phyloP scores from a whole-genome alignment of 164 flowering plant genomes.

The Liquidambar formosana region DNA sequence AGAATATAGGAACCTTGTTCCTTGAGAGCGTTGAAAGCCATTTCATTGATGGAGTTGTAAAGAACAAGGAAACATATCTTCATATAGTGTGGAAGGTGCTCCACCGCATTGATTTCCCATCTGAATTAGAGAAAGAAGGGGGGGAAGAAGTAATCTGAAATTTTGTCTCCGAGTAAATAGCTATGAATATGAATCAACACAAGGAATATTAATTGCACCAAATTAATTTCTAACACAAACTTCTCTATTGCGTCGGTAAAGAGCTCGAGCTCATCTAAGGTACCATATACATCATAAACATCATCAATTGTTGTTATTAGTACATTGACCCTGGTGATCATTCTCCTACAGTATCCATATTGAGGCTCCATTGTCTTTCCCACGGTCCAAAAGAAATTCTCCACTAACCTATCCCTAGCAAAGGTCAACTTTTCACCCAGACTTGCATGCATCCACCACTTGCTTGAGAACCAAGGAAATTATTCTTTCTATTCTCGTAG shows the following conservation, averaged over 20 bases:
- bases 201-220: too few relatives aligned
- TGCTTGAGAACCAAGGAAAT: too few relatives aligned
- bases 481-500: too few relatives aligned
- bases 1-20: constrained; percentile 15
- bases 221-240: too few relatives aligned
- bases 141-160: too few relatives aligned
- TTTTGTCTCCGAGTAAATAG: too few relatives aligned
- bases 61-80: constrained; percentile 20
- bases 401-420: constrained; percentile 34
- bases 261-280: too few relatives aligned
- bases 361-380: constrained; percentile 31
- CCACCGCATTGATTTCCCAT: constrained; percentile 31
- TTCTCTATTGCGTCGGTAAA: constrained; percentile 33
- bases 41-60: constrained; percentile 23
- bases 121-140: constrained; percentile 23
- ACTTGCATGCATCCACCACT: constrained; percentile 34
- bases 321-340: constrained; percentile 6
- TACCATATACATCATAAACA: too few relatives aligned
- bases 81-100: constrained; percentile 30
- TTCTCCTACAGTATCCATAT: too few relatives aligned
- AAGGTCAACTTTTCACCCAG: constrained; percentile 26
- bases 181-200: too few relatives aligned
- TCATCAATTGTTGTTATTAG: too few relatives aligned
- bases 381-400: constrained; percentile 27
- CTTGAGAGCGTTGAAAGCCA: constrained; percentile 14